These are phyloP conservation scores for Neckera pumila DNA, from an alignment of 225 moss, liverwort and hornwort species.

Conservation along the genomic window DNA sequence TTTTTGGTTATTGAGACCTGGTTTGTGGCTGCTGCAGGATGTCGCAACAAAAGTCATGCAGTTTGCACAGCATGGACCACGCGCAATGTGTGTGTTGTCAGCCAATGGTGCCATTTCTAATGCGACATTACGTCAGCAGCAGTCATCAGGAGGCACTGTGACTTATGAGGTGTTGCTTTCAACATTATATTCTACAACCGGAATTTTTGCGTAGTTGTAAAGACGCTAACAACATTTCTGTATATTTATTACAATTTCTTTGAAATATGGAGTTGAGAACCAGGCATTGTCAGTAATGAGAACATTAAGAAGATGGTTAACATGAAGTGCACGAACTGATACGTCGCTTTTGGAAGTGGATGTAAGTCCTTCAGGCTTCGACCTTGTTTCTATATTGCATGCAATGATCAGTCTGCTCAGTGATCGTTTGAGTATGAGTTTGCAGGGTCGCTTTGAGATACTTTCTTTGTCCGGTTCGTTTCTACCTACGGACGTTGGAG, in stretches of 20 bases:
- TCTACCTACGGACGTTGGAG: conserved; percentile 65
- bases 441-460: conserved; percentile 95
- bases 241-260: not conserved
- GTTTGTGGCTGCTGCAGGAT: conserved; percentile 45
- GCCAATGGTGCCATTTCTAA: conserved; percentile 96
- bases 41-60: conserved; percentile 87
- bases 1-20: not conserved
- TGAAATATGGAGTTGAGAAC: not conserved
- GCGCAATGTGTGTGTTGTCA: conserved; percentile 89
- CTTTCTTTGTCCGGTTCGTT: conserved; percentile 90
- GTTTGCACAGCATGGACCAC: conserved; percentile 87
- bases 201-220: not conserved
- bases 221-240: not conserved
- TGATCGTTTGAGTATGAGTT: not conserved
- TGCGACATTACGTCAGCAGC: conserved; percentile 88
- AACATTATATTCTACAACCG: not conserved
- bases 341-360: not conserved
- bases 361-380: not conserved
- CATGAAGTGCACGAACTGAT: not conserved
- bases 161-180: conserved; percentile 70
- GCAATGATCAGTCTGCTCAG: not conserved
- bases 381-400: not conserved
- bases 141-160: conserved; percentile 86
- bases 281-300: not conserved
- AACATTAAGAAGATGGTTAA: not conserved